Percentiles rank a stretch among this genome's conserved stretches.
phyloP scores from a whole-genome alignment of 495 filamentous ascomycete species.

The Neurospora pannonica region DNA sequence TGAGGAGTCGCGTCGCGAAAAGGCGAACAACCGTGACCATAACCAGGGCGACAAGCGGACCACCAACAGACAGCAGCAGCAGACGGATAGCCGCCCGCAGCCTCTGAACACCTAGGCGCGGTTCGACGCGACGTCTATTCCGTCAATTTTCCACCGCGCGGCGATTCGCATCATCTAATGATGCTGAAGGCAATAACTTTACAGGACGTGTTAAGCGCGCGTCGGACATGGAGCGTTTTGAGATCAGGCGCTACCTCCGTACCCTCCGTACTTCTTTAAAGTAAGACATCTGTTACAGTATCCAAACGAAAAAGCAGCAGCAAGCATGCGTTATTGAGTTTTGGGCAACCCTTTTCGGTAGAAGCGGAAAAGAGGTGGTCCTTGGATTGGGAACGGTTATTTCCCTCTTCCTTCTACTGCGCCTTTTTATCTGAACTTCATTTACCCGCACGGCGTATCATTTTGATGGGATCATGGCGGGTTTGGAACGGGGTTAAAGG shows the following conservation, averaged over 20 bases:
- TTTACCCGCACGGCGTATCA: neutral
- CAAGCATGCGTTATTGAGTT: conserved; percentile 1
- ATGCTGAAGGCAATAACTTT: neutral
- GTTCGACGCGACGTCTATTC: neutral
- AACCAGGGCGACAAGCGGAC: conserved; percentile 36
- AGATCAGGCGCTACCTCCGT: neutral
- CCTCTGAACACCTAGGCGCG: neutral
- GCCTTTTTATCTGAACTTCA: neutral
- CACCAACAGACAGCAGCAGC: conserved; percentile 17
- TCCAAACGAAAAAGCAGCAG: conserved; percentile 1
- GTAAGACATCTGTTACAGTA: conserved; percentile 11
- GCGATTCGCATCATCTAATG: neutral
- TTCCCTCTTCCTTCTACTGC: neutral
- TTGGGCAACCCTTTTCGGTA: neutral
- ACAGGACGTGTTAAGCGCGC: neutral
- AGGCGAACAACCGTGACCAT: conserved; percentile 41
- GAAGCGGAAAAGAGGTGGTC: neutral
- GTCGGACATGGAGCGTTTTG: neutral
- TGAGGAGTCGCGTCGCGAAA: conserved; percentile 74
- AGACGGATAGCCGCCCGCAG: conserved; percentile 8
- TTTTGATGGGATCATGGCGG: neutral
- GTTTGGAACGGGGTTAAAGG: neutral
- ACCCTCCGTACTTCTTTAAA: neutral
- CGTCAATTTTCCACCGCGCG: neutral
- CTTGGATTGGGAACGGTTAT: neutral